Conservation (phyloP, 2,329 filamentous ascomycete species). For the Alternaria burnsii region DNA sequence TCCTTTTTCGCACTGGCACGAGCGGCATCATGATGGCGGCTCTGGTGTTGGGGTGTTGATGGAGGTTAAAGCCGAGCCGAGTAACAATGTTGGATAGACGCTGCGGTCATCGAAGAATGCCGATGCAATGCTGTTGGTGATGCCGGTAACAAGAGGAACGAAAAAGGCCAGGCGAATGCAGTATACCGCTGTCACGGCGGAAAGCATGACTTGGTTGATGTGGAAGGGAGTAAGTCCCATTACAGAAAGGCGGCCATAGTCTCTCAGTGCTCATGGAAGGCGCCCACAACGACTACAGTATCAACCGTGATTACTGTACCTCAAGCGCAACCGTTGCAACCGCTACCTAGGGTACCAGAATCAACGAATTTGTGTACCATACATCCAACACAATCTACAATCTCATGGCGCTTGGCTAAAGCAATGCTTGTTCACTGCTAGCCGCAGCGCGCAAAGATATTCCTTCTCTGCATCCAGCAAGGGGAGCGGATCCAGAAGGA, state of each 20-base stretch:
- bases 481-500: background rate
- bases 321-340: background rate
- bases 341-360: background rate
- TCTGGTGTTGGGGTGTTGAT: background rate
- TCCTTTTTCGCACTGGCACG: conserved; percentile 43
- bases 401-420: conserved; percentile 14
- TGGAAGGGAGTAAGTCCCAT: background rate
- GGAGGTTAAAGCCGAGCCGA: background rate
- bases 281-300: background rate
- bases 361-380: conserved; percentile 1
- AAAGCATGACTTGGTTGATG: background rate
- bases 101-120: conserved; percentile 4
- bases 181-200: background rate
- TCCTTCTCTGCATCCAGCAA: conserved; percentile 1
- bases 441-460: background rate
- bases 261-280: background rate
- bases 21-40: conserved; percentile 42
- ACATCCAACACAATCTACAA: background rate
- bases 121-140: background rate
- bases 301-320: background rate
- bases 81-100: conserved; percentile 12
- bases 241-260: background rate
- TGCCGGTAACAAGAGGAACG: background rate
- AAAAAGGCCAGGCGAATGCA: background rate
- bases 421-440: conserved; percentile 8